Evolutionary conservation across 768 basidiomycete genomes (phyloP).

Genomic region (Russula lepida): DNA sequence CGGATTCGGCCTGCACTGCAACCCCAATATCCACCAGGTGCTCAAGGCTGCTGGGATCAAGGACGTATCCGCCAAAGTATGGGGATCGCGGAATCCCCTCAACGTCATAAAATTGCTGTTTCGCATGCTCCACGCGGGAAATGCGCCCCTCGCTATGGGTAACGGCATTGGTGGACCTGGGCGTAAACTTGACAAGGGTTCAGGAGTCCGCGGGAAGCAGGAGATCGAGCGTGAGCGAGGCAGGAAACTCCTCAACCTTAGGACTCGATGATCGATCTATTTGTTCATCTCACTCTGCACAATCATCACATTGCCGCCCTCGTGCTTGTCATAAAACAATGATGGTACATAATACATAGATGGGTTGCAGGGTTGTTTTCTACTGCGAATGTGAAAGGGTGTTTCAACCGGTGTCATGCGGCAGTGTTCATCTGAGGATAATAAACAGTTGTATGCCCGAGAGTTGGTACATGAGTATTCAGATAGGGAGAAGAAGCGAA

Average conservation of each 20-base stretch:
- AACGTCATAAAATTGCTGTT: slow-evolving; percentile 82
- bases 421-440: slow-evolving; percentile 7
- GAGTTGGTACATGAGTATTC: slow-evolving; percentile 7
- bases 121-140: slow-evolving; percentile 77
- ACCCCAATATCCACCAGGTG: slow-evolving; percentile 82
- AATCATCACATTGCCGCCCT: neutral
- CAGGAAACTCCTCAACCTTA: slow-evolving; percentile 61
- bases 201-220: slow-evolving; percentile 55
- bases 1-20: slow-evolving; percentile 88
- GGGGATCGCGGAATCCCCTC: slow-evolving; percentile 82
- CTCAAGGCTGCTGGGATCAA: slow-evolving; percentile 92
- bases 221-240: slow-evolving; percentile 81
- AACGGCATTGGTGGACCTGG: slow-evolving; percentile 71
- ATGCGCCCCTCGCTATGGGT: slow-evolving; percentile 73
- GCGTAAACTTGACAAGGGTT: slow-evolving; percentile 63
- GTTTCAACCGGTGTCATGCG: neutral
- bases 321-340: slow-evolving; percentile 14
- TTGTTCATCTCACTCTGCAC: slow-evolving; percentile 4
- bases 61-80: slow-evolving; percentile 91
- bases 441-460: slow-evolving; percentile 15
- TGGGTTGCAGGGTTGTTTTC: slow-evolving; percentile 13
- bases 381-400: slow-evolving; percentile 9
- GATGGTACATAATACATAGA: slow-evolving; percentile 19
- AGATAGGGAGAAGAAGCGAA: slow-evolving; percentile 2
- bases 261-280: slow-evolving; percentile 34